Conservation (phyloP, 805 yeast species). For the Zygoascus ofunaensis region DNA sequence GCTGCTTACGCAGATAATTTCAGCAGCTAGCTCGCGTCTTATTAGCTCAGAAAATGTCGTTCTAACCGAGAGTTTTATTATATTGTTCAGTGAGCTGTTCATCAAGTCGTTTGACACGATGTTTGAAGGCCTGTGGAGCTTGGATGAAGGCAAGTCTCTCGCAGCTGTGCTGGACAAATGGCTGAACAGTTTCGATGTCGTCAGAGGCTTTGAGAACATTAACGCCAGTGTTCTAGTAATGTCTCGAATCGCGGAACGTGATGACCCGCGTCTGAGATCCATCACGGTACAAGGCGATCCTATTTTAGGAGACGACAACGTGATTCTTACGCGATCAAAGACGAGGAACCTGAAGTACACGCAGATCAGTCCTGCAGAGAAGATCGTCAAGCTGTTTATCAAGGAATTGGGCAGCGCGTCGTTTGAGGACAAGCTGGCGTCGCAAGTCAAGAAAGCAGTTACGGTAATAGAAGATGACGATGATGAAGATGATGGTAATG, state of each 20-base stretch:
- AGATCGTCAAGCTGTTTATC: conserved; percentile 62
- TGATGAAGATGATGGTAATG: conserved; percentile 68
- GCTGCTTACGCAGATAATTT: conserved; percentile 46
- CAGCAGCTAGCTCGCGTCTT: conserved; percentile 64
- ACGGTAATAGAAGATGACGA: conserved; percentile 17
- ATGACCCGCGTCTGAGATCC: conserved; percentile 42
- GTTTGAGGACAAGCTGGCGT: conserved; percentile 37
- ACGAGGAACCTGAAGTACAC: conserved; percentile 51
- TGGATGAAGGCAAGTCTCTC: conserved; percentile 36
- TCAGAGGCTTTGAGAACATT: conserved; percentile 70
- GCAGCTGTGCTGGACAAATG: conserved; percentile 61
- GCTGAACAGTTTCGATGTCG: conserved; percentile 72
- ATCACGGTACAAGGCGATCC: conserved; percentile 71
- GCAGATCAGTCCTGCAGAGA: conserved; percentile 56
- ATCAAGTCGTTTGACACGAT: conserved; percentile 53
- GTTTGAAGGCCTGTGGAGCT: conserved; percentile 46
- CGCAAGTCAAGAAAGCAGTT: conserved; percentile 9
- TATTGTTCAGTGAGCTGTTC: conserved; percentile 67
- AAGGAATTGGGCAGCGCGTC: conserved; percentile 62
- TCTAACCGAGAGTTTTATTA: conserved; percentile 61
- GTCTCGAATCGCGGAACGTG: conserved; percentile 51
- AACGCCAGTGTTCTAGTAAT: conserved; percentile 60
- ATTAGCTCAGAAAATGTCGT: conserved; percentile 56
- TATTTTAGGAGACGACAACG: conserved; percentile 46
- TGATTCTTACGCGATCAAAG: conserved; percentile 82